These are phyloP conservation scores for Trichoderma orchidacearum DNA, from an alignment of 495 filamentous ascomycete genomes.

Conservation along the genomic window DNA sequence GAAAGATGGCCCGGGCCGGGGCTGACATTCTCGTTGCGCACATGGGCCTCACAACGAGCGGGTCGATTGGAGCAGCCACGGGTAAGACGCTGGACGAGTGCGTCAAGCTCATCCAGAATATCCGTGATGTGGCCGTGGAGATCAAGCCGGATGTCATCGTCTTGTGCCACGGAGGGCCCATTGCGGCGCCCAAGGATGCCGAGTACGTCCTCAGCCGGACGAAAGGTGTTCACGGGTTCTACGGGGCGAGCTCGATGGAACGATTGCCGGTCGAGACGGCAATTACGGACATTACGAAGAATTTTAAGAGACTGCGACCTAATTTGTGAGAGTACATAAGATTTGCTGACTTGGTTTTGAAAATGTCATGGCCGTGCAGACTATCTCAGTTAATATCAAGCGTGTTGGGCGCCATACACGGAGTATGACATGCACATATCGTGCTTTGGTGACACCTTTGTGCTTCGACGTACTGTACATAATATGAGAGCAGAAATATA, in stretches of 20 bases:
- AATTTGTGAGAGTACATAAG: background rate
- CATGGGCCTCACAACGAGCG: slow-evolving; percentile 52
- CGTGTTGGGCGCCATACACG: too few species aligned
- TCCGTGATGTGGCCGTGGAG: slow-evolving; percentile 42
- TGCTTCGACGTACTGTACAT: too few species aligned
- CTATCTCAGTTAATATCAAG: too few species aligned
- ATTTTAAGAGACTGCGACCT: slow-evolving; percentile 38
- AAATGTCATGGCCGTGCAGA: too few species aligned
- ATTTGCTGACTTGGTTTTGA: too few species aligned
- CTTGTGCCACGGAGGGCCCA: slow-evolving; percentile 56
- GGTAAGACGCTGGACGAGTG: slow-evolving; percentile 49
- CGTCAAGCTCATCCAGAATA: slow-evolving; percentile 43
- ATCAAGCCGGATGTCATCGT: slow-evolving; percentile 47
- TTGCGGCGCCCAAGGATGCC: slow-evolving; percentile 48
- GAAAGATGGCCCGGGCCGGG: slow-evolving; percentile 45
- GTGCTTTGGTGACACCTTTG: too few species aligned
- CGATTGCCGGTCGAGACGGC: slow-evolving; percentile 55
- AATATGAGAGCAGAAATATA: too few species aligned
- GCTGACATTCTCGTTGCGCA: slow-evolving; percentile 59
- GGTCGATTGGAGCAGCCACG: slow-evolving; percentile 46
- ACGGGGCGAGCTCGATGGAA: slow-evolving; percentile 60
- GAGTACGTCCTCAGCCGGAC: slow-evolving; percentile 44
- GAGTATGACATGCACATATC: too few species aligned
- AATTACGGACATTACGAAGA: slow-evolving; percentile 44
- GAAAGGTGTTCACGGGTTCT: slow-evolving; percentile 54